Conservation (phyloP, 2,329 filamentous ascomycete genomes). For the Cladobotryum protrusum region DNA sequence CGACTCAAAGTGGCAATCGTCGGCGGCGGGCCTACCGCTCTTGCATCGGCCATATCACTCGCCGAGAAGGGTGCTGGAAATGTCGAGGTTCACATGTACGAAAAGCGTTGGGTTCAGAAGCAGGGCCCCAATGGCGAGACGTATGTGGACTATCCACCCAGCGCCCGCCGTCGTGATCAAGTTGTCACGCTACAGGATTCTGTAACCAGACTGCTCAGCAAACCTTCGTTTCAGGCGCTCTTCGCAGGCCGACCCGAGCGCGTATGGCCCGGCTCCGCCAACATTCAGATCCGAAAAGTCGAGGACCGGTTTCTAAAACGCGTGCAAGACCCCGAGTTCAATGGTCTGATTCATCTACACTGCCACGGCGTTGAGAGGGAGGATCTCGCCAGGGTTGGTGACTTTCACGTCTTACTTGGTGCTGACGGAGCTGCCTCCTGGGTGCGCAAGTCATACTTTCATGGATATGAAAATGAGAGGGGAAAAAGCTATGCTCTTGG, state of each 20-base stretch:
- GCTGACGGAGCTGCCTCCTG: constrained; percentile 31
- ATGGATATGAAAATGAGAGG: constrained; percentile 28
- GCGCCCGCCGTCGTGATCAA: constrained; percentile 27
- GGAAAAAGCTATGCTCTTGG: constrained; percentile 30
- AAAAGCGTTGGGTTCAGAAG: constrained; percentile 26
- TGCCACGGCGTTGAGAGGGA: constrained; percentile 25
- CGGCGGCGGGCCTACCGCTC: constrained; percentile 27
- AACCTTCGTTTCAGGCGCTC: constrained; percentile 22
- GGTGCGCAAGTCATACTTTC: constrained; percentile 28
- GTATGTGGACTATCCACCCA: constrained; percentile 25
- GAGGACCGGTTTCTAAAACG: constrained; percentile 30
- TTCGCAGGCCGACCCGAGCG: constrained; percentile 27
- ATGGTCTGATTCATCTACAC: constrained; percentile 26
- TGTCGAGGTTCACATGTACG: constrained; percentile 30
- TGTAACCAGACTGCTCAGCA: constrained; percentile 25
- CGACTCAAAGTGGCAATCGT: constrained; percentile 26
- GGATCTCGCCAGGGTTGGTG: constrained; percentile 24
- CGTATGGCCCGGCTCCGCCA: constrained; percentile 31
- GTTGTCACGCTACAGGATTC: constrained; percentile 31
- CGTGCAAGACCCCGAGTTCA: constrained; percentile 27
- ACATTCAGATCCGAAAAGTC: constrained; percentile 34
- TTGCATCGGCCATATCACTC: constrained; percentile 27
- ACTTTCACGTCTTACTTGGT: constrained; percentile 31
- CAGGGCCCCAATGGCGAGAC: constrained; percentile 13
- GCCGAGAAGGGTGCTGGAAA: constrained; percentile 27